phyloP scores from a whole-genome alignment of 352 stramenopile genomes.

The Plasmopara muralis region DNA sequence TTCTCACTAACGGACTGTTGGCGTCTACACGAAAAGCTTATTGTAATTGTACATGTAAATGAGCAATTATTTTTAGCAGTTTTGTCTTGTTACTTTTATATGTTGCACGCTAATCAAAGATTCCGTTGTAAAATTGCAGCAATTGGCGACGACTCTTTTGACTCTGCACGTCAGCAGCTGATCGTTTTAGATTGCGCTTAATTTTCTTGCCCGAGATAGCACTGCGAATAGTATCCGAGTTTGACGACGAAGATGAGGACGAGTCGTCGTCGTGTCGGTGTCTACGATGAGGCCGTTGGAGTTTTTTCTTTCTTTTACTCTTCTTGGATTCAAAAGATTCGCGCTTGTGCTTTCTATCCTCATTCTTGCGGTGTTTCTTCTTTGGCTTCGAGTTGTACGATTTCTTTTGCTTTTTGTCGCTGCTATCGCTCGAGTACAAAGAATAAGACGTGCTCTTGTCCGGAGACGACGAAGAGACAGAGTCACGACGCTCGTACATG shows the following conservation, averaged over 20 bases:
- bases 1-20: no score
- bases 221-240: constrained; percentile 65
- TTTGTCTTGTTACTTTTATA: not conserved
- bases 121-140: constrained; percentile 84
- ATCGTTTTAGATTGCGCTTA: constrained; percentile 65
- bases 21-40: no score
- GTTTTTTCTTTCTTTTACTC: constrained; percentile 26
- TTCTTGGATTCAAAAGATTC: constrained; percentile 33
- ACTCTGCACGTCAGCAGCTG: constrained; percentile 49
- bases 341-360: constrained; percentile 32
- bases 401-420: constrained; percentile 19
- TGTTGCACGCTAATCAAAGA: constrained; percentile 52
- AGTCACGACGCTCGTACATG: constrained; percentile 20
- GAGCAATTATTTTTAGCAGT: not conserved
- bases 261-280: constrained; percentile 13
- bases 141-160: constrained; percentile 73
- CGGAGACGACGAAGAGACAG: constrained; percentile 18
- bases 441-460: constrained; percentile 19
- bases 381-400: constrained; percentile 30
- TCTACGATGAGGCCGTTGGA: constrained; percentile 26
- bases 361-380: constrained; percentile 26
- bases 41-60: no score
- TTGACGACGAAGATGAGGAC: constrained; percentile 36
- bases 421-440: constrained; percentile 17
- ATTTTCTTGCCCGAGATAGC: constrained; percentile 85